These are phyloP conservation scores for Aspergillus bridgeri DNA, from an alignment of 495 filamentous ascomycete genomes.

Conservation along the genomic window DNA sequence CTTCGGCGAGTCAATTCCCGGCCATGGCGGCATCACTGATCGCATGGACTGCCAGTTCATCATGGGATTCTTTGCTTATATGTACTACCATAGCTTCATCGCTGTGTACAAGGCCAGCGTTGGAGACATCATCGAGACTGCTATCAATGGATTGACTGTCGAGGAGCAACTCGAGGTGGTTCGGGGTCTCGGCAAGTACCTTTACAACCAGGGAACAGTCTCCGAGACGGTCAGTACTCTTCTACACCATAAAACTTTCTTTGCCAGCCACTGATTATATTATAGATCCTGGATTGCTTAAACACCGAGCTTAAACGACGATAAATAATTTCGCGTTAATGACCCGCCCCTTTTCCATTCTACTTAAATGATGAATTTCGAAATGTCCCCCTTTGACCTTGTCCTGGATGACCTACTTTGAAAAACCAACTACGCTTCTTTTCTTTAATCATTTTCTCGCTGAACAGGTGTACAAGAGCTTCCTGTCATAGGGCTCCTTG, in stretches of 20 bases:
- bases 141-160: conserved; percentile 74
- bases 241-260: neutral
- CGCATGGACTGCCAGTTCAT: conserved; percentile 99
- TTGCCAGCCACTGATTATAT: neutral
- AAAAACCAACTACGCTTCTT: too few species aligned
- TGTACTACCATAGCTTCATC: conserved; percentile 99
- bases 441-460: neutral
- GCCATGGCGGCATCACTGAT: conserved; percentile 97
- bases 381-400: neutral
- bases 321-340: conserved; percentile 21
- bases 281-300: conserved; percentile 42
- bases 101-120: conserved; percentile 77
- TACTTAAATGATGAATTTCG: neutral
- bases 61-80: conserved; percentile 97
- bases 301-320: conserved; percentile 40
- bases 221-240: conserved; percentile 53
- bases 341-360: conserved; percentile 14
- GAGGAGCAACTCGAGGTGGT: conserved; percentile 91
- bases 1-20: conserved; percentile 96
- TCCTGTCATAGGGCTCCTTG: neutral
- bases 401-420: neutral
- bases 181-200: conserved; percentile 74
- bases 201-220: conserved; percentile 78
- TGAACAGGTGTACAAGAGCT: neutral
- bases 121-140: conserved; percentile 81